Conservation (phyloP, 2,329 filamentous ascomycete species). For the Escovopsis sp. region DNA sequence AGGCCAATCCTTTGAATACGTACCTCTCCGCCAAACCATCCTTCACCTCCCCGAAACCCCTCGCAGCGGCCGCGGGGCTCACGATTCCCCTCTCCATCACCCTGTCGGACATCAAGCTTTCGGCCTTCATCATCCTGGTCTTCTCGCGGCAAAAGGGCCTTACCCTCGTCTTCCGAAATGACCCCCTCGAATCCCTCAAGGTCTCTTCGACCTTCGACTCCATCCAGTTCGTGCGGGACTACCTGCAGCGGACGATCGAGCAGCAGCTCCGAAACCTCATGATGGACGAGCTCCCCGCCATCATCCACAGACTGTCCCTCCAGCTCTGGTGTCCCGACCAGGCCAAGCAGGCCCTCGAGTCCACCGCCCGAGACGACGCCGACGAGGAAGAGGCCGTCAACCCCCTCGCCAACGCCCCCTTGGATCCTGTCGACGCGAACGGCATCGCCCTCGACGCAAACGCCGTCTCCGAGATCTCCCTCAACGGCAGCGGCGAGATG, state of each 20-base stretch:
- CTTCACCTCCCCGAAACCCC: slow-evolving; percentile 82
- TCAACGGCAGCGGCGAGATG: slow-evolving; percentile 66
- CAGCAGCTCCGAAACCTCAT: slow-evolving; percentile 81
- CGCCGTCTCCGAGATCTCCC: slow-evolving; percentile 59
- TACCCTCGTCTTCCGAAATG: slow-evolving; percentile 93
- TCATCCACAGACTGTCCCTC: slow-evolving; percentile 83
- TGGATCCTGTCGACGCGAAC: slow-evolving; percentile 67
- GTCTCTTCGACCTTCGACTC: slow-evolving; percentile 98
- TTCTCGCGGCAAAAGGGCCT: slow-evolving; percentile 96
- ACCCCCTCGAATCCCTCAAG: slow-evolving; percentile 92
- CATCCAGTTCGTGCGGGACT: slow-evolving; percentile 95
- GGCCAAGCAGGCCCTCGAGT: slow-evolving; percentile 29
- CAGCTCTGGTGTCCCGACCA: slow-evolving; percentile 85
- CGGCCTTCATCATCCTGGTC: slow-evolving; percentile 92
- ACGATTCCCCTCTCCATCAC: slow-evolving; percentile 98
- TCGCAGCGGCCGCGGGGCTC: slow-evolving; percentile 79
- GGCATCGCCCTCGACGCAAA: slow-evolving; percentile 63
- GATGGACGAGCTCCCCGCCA: slow-evolving; percentile 95
- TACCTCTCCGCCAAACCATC: slow-evolving; percentile 81
- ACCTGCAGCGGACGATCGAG: slow-evolving; percentile 91
- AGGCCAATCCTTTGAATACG: slow-evolving; percentile 92
- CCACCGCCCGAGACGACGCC: slow-evolving; percentile 32
- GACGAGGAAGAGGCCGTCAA: slow-evolving; percentile 46
- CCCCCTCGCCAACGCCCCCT: slow-evolving; percentile 65
- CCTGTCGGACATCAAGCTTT: slow-evolving; percentile 85